Percentiles rank a stretch among this genome's conserved stretches.
phyloP scores from a whole-genome alignment of 208 protist genomes.

The Wallacemonas collosoma region DNA sequence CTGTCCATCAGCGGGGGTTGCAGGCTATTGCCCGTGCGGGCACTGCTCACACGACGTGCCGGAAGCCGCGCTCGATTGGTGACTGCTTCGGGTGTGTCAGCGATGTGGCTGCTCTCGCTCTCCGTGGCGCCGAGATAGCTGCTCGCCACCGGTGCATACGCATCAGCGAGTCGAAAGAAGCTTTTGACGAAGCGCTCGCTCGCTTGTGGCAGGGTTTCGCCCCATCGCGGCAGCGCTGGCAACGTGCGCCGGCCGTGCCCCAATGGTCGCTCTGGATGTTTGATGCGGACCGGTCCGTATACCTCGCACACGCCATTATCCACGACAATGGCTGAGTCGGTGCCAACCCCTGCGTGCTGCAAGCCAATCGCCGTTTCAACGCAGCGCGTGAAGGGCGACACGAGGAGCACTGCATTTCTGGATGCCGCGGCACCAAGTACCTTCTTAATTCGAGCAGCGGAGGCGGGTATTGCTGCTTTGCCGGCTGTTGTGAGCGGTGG shows the following conservation, averaged over 20 bases:
- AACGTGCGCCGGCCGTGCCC: constrained; percentile 4
- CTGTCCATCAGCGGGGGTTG: neutral
- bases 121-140: neutral
- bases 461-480: constrained; percentile 32
- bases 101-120: neutral
- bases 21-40: neutral
- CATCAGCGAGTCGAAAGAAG: constrained; percentile 30
- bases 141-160: constrained; percentile 2
- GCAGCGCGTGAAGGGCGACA: constrained; percentile 71
- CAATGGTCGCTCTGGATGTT: constrained; percentile 19
- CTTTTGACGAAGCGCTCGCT: constrained; percentile 32
- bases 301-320: constrained; percentile 81
- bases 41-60: neutral
- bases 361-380: constrained; percentile 67
- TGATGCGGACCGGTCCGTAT: constrained; percentile 76
- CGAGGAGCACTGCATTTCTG: constrained; percentile 39
- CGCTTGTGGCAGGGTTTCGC: constrained; percentile 66
- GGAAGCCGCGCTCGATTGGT: constrained; percentile 11
- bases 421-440: constrained; percentile 31
- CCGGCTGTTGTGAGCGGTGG: constrained; percentile 71
- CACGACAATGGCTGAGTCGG: constrained; percentile 26
- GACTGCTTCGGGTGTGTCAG: constrained; percentile 7
- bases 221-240: constrained; percentile 53
- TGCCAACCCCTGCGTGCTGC: constrained; percentile 52
- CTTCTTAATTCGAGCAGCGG: constrained; percentile 38